These are phyloP conservation scores for Bothriochloa decipiens DNA, from an alignment of 176 grass and related monocot species.

Conservation along the genomic window DNA sequence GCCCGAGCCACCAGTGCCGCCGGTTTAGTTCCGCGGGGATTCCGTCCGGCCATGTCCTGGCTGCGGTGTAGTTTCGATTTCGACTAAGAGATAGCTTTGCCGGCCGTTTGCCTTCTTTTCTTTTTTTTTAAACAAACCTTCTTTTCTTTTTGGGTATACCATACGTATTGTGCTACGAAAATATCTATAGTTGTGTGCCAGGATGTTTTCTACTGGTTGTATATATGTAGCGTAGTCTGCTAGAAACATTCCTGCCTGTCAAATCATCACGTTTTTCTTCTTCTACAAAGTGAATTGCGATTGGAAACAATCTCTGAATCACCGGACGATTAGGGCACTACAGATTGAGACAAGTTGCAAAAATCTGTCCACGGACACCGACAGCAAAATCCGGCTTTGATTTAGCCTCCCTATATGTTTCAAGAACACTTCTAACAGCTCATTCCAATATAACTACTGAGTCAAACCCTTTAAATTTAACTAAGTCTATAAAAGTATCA, in stretches of 20 bases:
- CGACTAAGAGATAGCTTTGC: not conserved
- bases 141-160: no score
- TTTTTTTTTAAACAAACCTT: no score
- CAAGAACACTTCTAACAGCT: not conserved
- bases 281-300: not conserved
- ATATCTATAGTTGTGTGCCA: not conserved
- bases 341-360: not conserved
- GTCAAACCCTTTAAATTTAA: no score
- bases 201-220: not conserved
- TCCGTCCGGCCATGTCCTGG: not conserved
- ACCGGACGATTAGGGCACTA: not conserved
- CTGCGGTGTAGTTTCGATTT: not conserved
- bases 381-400: not conserved
- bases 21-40: slow-evolving; percentile 29
- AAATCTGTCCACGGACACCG: not conserved
- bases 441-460: no score
- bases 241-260: not conserved
- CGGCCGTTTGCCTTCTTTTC: not conserved
- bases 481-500: no score
- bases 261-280: no score
- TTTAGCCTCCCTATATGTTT: no score
- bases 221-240: not conserved
- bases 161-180: not conserved
- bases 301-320: not conserved
- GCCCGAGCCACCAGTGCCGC: not conserved